Conservation (phyloP, 1,284 basidiomycete genomes). For the Pascua guehoae region DNA sequence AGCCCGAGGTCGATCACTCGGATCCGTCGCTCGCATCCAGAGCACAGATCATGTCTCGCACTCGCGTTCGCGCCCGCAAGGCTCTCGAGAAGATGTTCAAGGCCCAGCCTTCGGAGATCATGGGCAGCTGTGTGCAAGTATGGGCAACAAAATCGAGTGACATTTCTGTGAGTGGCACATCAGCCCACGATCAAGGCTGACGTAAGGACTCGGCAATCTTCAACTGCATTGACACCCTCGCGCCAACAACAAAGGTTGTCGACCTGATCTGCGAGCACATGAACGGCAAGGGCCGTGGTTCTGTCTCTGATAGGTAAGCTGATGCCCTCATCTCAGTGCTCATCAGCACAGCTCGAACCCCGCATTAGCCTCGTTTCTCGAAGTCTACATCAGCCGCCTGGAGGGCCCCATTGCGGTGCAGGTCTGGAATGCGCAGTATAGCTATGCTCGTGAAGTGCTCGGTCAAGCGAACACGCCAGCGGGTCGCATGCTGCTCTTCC, state of each 20-base stretch:
- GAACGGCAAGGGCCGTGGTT: constrained; percentile 54
- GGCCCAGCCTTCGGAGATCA: constrained; percentile 69
- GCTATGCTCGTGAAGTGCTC: constrained; percentile 74
- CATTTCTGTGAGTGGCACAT: constrained; percentile 21
- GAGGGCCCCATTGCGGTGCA: constrained; percentile 87
- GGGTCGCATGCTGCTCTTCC: constrained; percentile 63
- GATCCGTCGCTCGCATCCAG: constrained; percentile 6
- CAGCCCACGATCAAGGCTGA: background rate
- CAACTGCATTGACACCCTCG: constrained; percentile 76
- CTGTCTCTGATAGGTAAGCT: constrained; percentile 56
- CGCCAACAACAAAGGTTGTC: constrained; percentile 80
- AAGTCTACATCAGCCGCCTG: constrained; percentile 76
- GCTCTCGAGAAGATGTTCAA: constrained; percentile 85
- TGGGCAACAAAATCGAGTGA: constrained; percentile 33
- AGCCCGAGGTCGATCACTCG: background rate
- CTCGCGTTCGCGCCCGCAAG: constrained; percentile 63
- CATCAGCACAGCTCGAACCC: constrained; percentile 54
- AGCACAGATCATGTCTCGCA: constrained; percentile 42
- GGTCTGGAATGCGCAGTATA: constrained; percentile 78
- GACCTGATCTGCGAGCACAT: constrained; percentile 78
- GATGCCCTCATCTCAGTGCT: constrained; percentile 52
- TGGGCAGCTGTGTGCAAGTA: constrained; percentile 56
- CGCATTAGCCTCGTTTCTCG: constrained; percentile 62
- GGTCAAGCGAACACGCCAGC: constrained; percentile 59
- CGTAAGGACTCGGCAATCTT: constrained; percentile 58